These are phyloP conservation scores for Allium cepa DNA, from an alignment of 106 monocot genomes.

Conservation along the genomic window DNA sequence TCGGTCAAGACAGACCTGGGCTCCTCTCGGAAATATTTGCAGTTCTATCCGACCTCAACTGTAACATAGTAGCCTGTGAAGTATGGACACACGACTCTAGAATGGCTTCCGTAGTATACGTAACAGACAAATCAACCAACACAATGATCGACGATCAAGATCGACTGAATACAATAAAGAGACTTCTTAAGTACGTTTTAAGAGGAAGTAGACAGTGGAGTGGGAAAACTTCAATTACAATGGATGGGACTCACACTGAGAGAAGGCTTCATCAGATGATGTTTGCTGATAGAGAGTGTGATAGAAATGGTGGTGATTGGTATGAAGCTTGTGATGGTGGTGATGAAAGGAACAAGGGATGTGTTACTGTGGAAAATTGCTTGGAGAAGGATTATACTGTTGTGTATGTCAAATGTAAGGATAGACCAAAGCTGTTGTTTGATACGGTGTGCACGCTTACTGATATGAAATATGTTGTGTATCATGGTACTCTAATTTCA, in stretches of 20 bases:
- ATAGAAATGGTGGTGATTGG: conserved; percentile 3
- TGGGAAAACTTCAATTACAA: conserved; percentile 23
- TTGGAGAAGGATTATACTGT: conserved; percentile 40
- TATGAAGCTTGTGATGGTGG: neutral
- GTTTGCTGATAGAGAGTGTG: conserved; percentile 36
- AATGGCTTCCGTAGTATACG: conserved; percentile 37
- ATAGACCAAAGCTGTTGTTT: conserved; percentile 53
- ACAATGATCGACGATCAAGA: conserved; percentile 22
- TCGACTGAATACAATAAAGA: conserved; percentile 24
- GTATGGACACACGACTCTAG: conserved; percentile 49
- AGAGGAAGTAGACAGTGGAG: conserved; percentile 22
- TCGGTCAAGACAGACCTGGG: conserved; percentile 41
- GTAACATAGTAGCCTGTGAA: conserved; percentile 37
- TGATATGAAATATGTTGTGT: conserved; percentile 61
- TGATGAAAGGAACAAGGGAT: conserved; percentile 4
- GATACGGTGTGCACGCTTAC: conserved; percentile 41
- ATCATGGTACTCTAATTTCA: conserved; percentile 45
- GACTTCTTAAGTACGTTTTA: conserved; percentile 35
- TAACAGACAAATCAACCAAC: conserved; percentile 35
- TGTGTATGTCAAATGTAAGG: conserved; percentile 36
- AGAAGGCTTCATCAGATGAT: conserved; percentile 57
- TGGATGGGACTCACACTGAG: conserved; percentile 23
- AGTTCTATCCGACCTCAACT: conserved; percentile 36
- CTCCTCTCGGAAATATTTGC: conserved; percentile 47
- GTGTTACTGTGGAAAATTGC: conserved; percentile 34